Evolutionary conservation across 164 flowering plant species (phyloP), one percentile per base, ranked within the genome.

Genomic region (Umbilicus rupestris): DNA sequence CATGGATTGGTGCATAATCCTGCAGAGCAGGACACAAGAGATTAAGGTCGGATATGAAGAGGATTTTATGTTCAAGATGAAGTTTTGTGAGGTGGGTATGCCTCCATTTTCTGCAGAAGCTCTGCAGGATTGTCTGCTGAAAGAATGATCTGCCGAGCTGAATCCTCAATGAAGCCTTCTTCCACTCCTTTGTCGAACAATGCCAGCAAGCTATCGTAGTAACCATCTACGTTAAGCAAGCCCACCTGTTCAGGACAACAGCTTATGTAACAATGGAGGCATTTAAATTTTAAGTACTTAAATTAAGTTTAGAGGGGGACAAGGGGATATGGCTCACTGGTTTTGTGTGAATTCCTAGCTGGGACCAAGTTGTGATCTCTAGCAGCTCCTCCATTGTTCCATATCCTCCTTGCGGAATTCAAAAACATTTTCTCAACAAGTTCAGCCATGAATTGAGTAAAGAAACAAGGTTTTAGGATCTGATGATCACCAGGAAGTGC

Each of bases 401-500:
- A 78, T 85, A 85, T 22, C 90, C 90, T 64, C 90, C 90, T 85
- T 39, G 62, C 69, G 5, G 0, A 30, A 33, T 2, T 0, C 28
- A 5, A 19, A 29, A 35, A 39, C 26, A 39, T 20, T 22, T 68
- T 68, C 20, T 68, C 33, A 39, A 19, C 60, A 58, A 39, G 8
- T 37, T 12, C 14, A 33, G 49, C 3, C 1, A 37, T 20, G 37
- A 55, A 69, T n/a, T n/a, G n/a, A n/a, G n/a, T n/a, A 5, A 44
- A 24, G 24, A 28, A 28, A 47, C 37, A 35, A 35, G 4, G 37
- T 35, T 5, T 35, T 35, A 7, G 1, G 37, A 35, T 35, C 14
- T 1, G 31, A 67, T 8, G 42, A n/a, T n/a, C 79, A 92, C 98
- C 98, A 35, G 96, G 98, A 15, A 92, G 83, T 42, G 98, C 98